A percentile compares a stretch with the other conserved stretches of the same genome.
Evolutionary conservation across 2,329 filamentous ascomycete genomes (phyloP).

Genomic region (Metarhizium album): DNA sequence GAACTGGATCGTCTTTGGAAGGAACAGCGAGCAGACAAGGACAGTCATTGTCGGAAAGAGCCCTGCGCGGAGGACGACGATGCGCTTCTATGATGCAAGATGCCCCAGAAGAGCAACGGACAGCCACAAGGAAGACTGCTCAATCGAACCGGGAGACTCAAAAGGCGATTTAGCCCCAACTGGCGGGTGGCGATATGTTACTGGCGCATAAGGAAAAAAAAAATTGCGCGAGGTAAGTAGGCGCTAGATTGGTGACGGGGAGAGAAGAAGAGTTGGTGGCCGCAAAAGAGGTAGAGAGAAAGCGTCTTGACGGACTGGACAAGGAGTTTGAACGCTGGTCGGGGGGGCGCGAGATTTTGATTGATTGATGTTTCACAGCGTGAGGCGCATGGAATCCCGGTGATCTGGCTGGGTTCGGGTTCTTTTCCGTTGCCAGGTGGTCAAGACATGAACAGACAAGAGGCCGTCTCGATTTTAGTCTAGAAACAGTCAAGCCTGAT

Average conservation of each 20-base stretch:
- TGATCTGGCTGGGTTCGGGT: not conserved
- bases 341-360: not conserved
- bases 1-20: slow-evolving; percentile 89
- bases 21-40: slow-evolving; percentile 45
- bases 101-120: not conserved
- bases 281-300: not conserved
- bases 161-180: not conserved
- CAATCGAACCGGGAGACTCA: not conserved
- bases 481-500: not conserved
- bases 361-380: not conserved
- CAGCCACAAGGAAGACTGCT: not conserved
- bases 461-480: no score
- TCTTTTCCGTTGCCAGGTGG: not conserved
- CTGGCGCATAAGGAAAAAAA: not conserved
- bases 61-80: not conserved
- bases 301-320: not conserved
- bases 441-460: not conserved
- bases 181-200: not conserved
- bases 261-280: not conserved
- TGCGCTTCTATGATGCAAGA: not conserved
- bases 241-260: not conserved
- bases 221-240: not conserved
- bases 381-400: not conserved
- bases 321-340: not conserved
- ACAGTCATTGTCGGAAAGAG: slow-evolving; percentile 26